Conservation (phyloP, 345 rosid genomes). For the Hibiscus trionum region DNA sequence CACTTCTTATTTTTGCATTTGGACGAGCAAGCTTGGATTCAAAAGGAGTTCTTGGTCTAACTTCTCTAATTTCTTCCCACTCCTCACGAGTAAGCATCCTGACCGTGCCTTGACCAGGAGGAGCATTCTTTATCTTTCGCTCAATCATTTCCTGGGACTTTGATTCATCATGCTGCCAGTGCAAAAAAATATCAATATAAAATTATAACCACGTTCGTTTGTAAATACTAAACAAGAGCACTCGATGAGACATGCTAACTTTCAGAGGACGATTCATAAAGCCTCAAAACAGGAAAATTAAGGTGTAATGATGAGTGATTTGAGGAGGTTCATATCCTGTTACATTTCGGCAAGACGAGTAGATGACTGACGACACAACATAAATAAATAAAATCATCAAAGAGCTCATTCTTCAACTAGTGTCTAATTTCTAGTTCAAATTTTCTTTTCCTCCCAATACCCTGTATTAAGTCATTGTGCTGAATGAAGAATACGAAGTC, state of each 20-base stretch:
- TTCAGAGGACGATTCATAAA: conserved; percentile 1
- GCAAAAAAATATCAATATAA: conserved; percentile 3
- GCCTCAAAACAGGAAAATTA: neutral
- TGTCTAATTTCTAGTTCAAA: neutral
- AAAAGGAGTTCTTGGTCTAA: conserved; percentile 90
- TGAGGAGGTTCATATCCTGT: neutral
- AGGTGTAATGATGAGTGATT: neutral
- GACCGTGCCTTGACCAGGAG: conserved; percentile 70
- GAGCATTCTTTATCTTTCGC: conserved; percentile 74
- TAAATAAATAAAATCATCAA: neutral
- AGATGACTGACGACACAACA: neutral
- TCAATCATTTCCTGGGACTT: conserved; percentile 85
- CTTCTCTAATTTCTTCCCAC: conserved; percentile 79
- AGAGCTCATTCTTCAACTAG: neutral
- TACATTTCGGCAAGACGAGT: neutral
- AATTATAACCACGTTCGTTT: neutral
- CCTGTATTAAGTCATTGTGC: neutral
- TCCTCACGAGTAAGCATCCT: conserved; percentile 80
- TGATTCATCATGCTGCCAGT: conserved; percentile 59
- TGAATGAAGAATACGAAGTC: neutral
- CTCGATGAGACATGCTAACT: neutral
- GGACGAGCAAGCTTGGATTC: conserved; percentile 95
- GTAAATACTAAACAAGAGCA: neutral
- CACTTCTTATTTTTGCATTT: conserved; percentile 74
- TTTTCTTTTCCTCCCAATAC: neutral